Conservation (phyloP, 2,329 filamentous ascomycete genomes). For the Achaetomium macrosporum region DNA sequence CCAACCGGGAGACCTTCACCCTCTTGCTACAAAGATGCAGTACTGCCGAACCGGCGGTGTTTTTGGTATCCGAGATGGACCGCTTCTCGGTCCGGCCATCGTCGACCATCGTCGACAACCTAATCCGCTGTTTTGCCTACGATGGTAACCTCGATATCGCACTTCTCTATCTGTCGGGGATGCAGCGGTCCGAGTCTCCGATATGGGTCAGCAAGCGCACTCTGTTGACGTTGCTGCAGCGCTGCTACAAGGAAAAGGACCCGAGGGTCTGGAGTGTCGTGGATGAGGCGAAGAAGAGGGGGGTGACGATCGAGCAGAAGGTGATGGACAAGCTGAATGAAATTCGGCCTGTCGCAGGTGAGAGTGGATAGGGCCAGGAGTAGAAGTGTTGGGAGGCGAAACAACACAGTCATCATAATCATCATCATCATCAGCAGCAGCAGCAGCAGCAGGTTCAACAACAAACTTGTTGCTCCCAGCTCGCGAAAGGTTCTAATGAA, state of each 20-base stretch:
- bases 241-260: constrained; percentile 32
- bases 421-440: too few relatives aligned
- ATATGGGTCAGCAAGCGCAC: constrained; percentile 31
- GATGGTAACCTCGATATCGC: constrained; percentile 32
- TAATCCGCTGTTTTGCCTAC: constrained; percentile 30
- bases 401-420: too few relatives aligned
- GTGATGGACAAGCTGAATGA: background rate
- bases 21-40: constrained; percentile 30
- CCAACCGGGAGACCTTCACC: constrained; percentile 33
- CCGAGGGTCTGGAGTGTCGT: constrained; percentile 30
- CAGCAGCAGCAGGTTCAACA: too few relatives aligned
- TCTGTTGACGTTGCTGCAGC: constrained; percentile 30
- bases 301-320: background rate
- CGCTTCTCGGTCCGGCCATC: constrained; percentile 30
- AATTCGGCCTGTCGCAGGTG: too few relatives aligned
- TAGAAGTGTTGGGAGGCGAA: too few relatives aligned
- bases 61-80: constrained; percentile 35
- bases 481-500: too few relatives aligned
- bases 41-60: constrained; percentile 28
- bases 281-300: constrained; percentile 27
- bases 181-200: background rate
- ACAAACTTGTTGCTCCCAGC: too few relatives aligned
- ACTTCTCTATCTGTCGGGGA: constrained; percentile 25
- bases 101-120: constrained; percentile 27
- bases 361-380: too few relatives aligned